A percentile compares a stretch with the other conserved stretches of the same genome.
These are phyloP conservation scores for Beauveria asiatica DNA, from an alignment of 2,329 filamentous ascomycete species.

Conservation along the genomic window DNA sequence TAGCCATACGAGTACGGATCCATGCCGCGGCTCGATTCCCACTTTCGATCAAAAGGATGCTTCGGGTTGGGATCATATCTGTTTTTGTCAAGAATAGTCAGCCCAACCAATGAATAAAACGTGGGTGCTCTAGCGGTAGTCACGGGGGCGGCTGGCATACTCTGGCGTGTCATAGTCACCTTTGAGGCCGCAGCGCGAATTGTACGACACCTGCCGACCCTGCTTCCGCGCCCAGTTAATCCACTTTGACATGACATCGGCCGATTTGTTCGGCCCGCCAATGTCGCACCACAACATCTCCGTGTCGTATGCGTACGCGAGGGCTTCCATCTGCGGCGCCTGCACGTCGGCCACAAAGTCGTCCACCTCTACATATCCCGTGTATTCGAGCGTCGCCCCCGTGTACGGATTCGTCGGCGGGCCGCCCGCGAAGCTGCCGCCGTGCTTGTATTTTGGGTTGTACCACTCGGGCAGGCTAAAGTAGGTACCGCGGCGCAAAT, in stretches of 20 bases:
- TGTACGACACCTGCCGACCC: constrained; percentile 43
- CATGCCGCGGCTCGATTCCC: constrained; percentile 52
- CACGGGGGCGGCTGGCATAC: constrained; percentile 25
- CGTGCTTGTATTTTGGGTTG: constrained; percentile 35
- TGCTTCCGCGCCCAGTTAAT: constrained; percentile 29
- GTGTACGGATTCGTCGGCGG: constrained; percentile 36
- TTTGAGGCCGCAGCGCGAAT: constrained; percentile 45
- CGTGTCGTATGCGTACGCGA: constrained; percentile 33
- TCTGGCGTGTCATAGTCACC: constrained; percentile 54
- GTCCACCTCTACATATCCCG: constrained; percentile 27
- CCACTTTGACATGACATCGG: constrained; percentile 32
- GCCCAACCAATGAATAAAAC: too few species aligned
- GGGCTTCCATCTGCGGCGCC: constrained; percentile 37
- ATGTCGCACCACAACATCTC: constrained; percentile 45
- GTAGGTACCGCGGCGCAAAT: constrained; percentile 36
- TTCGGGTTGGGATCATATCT: constrained; percentile 9
- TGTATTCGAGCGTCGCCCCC: constrained; percentile 31
- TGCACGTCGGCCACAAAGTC: constrained; percentile 37
- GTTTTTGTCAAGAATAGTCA: too few species aligned
- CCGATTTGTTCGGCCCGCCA: constrained; percentile 34
- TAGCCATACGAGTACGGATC: constrained; percentile 53
- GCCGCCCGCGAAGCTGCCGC: constrained; percentile 32
- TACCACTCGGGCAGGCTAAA: constrained; percentile 43
- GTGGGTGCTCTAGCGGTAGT: too few species aligned
- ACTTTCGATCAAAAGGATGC: constrained; percentile 33